These are phyloP conservation scores for Capsicum baccatum DNA, from an alignment of 257 asterid genomes.

Conservation along the genomic window DNA sequence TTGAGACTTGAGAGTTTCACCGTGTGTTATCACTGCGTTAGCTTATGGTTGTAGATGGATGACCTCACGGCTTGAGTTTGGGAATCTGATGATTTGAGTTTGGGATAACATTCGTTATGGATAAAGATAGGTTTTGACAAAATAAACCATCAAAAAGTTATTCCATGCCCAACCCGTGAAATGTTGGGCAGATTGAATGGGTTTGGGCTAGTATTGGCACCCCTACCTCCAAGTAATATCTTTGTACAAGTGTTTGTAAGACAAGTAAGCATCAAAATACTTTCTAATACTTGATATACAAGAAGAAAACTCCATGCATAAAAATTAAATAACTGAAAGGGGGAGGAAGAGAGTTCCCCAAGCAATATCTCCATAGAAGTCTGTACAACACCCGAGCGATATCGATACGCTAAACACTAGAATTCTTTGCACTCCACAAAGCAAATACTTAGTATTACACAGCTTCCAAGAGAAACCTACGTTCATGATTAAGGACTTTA, in stretches of 20 bases:
- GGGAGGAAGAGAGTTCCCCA: not conserved
- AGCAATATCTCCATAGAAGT: conserved; percentile 12
- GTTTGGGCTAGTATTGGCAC: not conserved
- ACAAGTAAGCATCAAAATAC: not conserved
- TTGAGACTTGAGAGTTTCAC: not conserved
- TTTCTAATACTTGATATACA: not conserved
- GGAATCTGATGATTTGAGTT: not conserved
- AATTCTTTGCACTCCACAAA: not conserved
- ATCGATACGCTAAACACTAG: not conserved
- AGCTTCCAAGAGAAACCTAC: not conserved
- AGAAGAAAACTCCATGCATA: conserved; percentile 4
- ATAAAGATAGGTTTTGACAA: not conserved
- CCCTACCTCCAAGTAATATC: not conserved
- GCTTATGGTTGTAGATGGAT: not conserved
- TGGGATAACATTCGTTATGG: not conserved
- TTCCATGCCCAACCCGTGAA: not conserved
- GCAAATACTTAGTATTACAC: not conserved
- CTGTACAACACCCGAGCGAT: not conserved
- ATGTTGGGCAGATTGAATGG: not conserved
- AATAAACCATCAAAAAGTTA: not conserved
- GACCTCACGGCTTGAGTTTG: not conserved
- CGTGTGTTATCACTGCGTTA: not conserved
- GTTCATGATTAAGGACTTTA: not conserved
- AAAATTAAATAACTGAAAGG: not conserved
- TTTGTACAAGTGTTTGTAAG: conserved; percentile 1